phyloP scores from a whole-genome alignment of 2,329 filamentous ascomycete genomes.

The Neospermospora avenae region DNA sequence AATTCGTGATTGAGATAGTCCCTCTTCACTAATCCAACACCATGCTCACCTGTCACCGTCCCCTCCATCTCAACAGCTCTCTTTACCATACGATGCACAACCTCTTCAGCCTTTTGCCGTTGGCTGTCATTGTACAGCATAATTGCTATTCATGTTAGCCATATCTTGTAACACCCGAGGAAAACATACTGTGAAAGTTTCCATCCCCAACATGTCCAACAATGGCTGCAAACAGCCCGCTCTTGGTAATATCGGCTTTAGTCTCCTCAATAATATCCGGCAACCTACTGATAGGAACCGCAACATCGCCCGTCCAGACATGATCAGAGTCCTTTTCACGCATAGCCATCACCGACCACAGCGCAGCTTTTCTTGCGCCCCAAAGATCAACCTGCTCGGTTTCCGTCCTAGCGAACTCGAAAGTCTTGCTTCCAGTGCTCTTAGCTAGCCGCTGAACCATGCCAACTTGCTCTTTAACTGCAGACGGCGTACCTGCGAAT shows the following conservation, averaged over 20 bases:
- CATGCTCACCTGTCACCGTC: conserved; percentile 82
- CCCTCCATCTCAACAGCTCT: conserved; percentile 80
- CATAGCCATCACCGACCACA: conserved; percentile 76
- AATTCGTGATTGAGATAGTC: conserved; percentile 80
- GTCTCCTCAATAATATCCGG: conserved; percentile 77
- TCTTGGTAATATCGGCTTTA: conserved; percentile 56
- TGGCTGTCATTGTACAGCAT: conserved; percentile 65
- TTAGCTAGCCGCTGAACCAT: conserved; percentile 64
- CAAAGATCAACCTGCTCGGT: conserved; percentile 75
- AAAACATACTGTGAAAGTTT: conserved; percentile 63
- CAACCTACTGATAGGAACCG: conserved; percentile 72
- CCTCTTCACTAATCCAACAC: conserved; percentile 78
- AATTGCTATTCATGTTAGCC: conserved; percentile 39
- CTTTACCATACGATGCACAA: conserved; percentile 84
- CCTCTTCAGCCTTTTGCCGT: conserved; percentile 60
- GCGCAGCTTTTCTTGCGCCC: conserved; percentile 78
- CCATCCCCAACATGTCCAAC: conserved; percentile 73
- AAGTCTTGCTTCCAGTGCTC: conserved; percentile 59
- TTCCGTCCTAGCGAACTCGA: conserved; percentile 71
- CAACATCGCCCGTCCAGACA: conserved; percentile 85
- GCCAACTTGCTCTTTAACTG: conserved; percentile 75
- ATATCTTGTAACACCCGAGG: neutral
- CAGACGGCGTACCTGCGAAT: conserved; percentile 66
- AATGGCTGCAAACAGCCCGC: conserved; percentile 58
- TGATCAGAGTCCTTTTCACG: conserved; percentile 58